These are phyloP conservation scores for Daldinia grandis DNA, from an alignment of 495 filamentous ascomycete genomes.

Conservation along the genomic window DNA sequence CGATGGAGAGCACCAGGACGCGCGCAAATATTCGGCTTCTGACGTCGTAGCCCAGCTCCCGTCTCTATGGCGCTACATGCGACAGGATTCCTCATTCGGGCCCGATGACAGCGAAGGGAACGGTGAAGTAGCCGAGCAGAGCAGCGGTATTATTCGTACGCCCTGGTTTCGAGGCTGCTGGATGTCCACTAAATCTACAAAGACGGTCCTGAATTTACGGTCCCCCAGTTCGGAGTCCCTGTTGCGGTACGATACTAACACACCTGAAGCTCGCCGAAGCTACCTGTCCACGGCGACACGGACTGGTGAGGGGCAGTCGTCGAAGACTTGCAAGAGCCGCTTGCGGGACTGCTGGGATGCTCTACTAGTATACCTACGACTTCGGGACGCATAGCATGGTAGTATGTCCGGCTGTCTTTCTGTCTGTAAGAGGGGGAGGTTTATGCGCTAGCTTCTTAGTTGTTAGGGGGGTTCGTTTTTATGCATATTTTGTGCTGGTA, in stretches of 20 bases:
- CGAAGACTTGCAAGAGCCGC: neutral
- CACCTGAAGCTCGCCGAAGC: neutral
- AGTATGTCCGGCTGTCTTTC: neutral
- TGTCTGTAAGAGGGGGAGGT: too few species aligned
- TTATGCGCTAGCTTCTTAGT: too few species aligned
- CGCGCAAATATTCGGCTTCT: neutral
- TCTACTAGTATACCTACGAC: slow-evolving; percentile 1
- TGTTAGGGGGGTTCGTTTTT: too few species aligned
- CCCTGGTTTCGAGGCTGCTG: neutral
- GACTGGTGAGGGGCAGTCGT: neutral
- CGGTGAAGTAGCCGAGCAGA: neutral
- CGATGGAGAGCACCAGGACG: neutral
- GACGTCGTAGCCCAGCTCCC: neutral
- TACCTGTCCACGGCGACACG: neutral
- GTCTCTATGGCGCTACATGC: slow-evolving; percentile 2
- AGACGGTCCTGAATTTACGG: neutral
- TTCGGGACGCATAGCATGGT: neutral
- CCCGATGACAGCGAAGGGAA: neutral
- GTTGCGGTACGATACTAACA: neutral
- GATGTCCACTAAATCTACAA: neutral
- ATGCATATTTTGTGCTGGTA: too few species aligned
- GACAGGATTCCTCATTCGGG: neutral
- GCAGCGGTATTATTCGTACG: neutral
- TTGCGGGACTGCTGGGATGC: slow-evolving; percentile 12
- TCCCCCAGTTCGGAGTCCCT: neutral